Percentiles rank a stretch among this genome's conserved stretches.
Evolutionary conservation across 2,329 filamentous ascomycete species (phyloP).

Genomic region (Epichloe hybrida): DNA sequence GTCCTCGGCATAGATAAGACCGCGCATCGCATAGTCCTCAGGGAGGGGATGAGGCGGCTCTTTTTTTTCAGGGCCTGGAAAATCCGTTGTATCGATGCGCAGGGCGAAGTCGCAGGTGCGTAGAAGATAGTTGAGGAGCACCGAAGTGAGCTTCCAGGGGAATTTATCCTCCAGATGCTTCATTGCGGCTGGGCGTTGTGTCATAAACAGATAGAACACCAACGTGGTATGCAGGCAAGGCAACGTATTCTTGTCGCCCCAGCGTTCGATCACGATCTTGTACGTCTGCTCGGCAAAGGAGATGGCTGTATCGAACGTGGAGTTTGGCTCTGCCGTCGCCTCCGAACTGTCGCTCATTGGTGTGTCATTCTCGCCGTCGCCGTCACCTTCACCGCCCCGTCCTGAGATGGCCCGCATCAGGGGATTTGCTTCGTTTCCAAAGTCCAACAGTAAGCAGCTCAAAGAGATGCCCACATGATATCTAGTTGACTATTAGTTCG

Average conservation of each 20-base stretch:
- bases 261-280: constrained; percentile 33
- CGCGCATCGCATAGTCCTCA: constrained; percentile 55
- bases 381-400: constrained; percentile 11
- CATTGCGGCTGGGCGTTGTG: constrained; percentile 7
- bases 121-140: constrained; percentile 25
- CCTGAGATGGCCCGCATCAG: constrained; percentile 27
- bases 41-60: constrained; percentile 42
- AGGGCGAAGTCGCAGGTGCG: constrained; percentile 14
- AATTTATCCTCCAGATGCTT: constrained; percentile 19
- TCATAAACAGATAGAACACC: constrained; percentile 40
- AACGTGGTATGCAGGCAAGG: constrained; percentile 50
- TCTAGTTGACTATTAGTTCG: constrained; percentile 8
- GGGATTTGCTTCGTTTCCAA: constrained; percentile 28
- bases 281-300: constrained; percentile 31
- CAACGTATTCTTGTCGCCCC: constrained; percentile 44
- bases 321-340: constrained; percentile 8
- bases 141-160: constrained; percentile 39
- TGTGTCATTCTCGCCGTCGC: constrained; percentile 14
- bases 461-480: constrained; percentile 21
- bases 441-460: constrained; percentile 20
- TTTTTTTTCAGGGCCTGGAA: constrained; percentile 32
- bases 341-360: constrained; percentile 14
- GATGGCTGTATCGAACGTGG: constrained; percentile 22
- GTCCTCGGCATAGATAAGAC: constrained; percentile 44
- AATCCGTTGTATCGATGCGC: constrained; percentile 27